Evolutionary conservation across 768 basidiomycete genomes (phyloP), one percentile per base, ranked within the genome.

Genomic region (Tylopilus plumbeoviolaceoides): DNA sequence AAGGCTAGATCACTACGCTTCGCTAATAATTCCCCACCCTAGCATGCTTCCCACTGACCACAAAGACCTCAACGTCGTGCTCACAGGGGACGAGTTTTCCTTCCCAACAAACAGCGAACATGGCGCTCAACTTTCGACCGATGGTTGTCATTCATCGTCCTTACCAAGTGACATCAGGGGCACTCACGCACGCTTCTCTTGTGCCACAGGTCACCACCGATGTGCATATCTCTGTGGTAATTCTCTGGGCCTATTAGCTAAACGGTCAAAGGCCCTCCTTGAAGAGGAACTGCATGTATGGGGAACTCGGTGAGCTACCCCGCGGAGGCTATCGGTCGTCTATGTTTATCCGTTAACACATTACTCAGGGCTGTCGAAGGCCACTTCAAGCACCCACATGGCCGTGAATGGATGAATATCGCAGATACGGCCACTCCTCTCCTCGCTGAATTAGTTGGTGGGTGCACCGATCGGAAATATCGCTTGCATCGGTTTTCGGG

Each of bases 151-250:
- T 54, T 25, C 11, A 33, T 27, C n/a, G n/a, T 56, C 57, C 48
- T 40, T 20, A 18, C 44, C 31, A 31, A 9, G 39, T 12, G 8
- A 33, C 10, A 25, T 46, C 10, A 47, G 38, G 30, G 23, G 43
- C 33, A 31, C 64, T 65, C 44, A 67, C 38, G n/a, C 15, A 27
- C 11, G 33, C 48, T 51, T 36, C 52, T 57, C 43, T 54, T 39
- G 46, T 48, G 39, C 44, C 43, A 50, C 56, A 74, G 70, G 69
- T 76, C 81, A 82, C 46, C 67, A 64, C 50, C 72, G 75, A 50
- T 85, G 83, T 68, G 82, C 85, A 31, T 99, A 99, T 70, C 83
- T 99, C 47, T 95, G 91, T 67, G 97, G 97, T 31, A 98, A 99
- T 73, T 98, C 94, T 23, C 80, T 98, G 10, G 97, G 97, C 5